A percentile compares a stretch with the other conserved stretches of the same genome.
These are phyloP conservation scores for Parasitella parasitica DNA, from an alignment of 371 early-diverging fungal genomes.

Conservation along the genomic window DNA sequence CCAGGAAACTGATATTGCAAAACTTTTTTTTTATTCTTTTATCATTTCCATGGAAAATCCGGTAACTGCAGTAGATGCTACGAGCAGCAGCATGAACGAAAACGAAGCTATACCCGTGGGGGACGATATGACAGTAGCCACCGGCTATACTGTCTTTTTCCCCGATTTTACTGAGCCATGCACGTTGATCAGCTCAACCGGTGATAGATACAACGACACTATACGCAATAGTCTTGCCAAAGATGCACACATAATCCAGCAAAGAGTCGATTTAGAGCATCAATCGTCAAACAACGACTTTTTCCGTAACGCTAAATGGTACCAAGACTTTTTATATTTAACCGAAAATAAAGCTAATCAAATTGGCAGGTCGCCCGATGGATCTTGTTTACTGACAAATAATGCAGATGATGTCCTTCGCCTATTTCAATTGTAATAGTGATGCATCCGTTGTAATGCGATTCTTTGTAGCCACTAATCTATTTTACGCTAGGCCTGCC, in stretches of 20 bases:
- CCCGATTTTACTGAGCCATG: constrained; percentile 15
- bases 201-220: constrained; percentile 26
- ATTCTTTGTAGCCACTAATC: neutral
- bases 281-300: constrained; percentile 29
- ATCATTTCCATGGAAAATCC: neutral
- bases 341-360: neutral
- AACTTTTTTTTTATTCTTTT: neutral
- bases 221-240: constrained; percentile 16
- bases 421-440: constrained; percentile 59
- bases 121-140: neutral
- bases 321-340: neutral
- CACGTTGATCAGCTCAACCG: constrained; percentile 23
- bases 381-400: constrained; percentile 58
- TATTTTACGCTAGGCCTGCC: constrained; percentile 9
- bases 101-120: too few relatives aligned
- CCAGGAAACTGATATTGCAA: too few relatives aligned
- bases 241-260: constrained; percentile 19
- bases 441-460: too few relatives aligned
- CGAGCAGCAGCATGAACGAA: neutral
- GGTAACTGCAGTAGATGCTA: too few relatives aligned
- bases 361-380: constrained; percentile 64
- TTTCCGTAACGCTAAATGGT: constrained; percentile 45
- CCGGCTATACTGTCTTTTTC: constrained; percentile 17
- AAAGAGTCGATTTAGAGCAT: constrained; percentile 2
- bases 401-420: constrained; percentile 62